A percentile compares a stretch with the other conserved stretches of the same genome.
phyloP scores from a whole-genome alignment of 176 grass and related monocot species.

The Oryza meridionalis region DNA sequence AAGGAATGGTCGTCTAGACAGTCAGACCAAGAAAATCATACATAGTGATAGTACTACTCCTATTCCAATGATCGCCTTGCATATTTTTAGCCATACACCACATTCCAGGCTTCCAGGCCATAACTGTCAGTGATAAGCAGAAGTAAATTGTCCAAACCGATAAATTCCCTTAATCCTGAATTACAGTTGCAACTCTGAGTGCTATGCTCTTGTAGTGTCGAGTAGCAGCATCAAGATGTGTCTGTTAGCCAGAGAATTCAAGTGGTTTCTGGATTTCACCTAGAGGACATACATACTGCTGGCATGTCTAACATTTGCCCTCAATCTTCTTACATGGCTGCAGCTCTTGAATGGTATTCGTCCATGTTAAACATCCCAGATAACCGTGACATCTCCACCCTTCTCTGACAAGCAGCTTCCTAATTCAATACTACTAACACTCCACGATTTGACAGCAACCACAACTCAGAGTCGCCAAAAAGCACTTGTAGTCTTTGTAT shows the following conservation, averaged over 20 bases:
- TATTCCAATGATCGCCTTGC: not conserved
- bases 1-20: slow-evolving; percentile 2
- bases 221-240: not conserved
- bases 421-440: slow-evolving; percentile 6
- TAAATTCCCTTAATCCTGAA: not conserved
- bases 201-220: not conserved
- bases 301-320: not conserved
- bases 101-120: not conserved
- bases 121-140: not conserved
- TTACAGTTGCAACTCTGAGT: not conserved
- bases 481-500: not conserved
- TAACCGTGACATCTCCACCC: not conserved
- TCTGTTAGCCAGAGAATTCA: slow-evolving; percentile 13
- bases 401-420: not conserved
- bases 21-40: slow-evolving; percentile 19
- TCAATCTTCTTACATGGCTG: not conserved
- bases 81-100: not conserved
- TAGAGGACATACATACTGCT: not conserved
- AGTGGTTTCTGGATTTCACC: slow-evolving; percentile 11
- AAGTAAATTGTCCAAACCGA: slow-evolving; percentile 2
- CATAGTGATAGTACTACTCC: not conserved
- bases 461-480: slow-evolving; percentile 1
- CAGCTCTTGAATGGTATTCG: not conserved
- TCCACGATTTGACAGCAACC: not conserved
- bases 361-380: not conserved